Base-by-base conservation (phyloP, 371 early-diverging fungal species). In the Amoeboaphelidium protococcarum region DNA sequence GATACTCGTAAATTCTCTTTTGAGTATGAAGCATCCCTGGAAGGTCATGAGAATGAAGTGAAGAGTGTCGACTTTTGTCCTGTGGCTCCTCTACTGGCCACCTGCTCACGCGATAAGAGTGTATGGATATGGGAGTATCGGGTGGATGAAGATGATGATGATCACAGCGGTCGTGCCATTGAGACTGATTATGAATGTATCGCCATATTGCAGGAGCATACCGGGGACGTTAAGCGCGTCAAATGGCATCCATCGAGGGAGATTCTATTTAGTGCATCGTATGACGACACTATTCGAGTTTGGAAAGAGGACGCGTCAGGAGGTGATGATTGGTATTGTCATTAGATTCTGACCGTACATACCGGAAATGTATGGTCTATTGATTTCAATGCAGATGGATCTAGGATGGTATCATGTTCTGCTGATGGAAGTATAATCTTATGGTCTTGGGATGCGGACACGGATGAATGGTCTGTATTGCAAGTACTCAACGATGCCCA, bases 11-110 rank as follows among this genome's bases (percentile, higher is more conserved):
- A 31, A 31, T 31, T 57, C 61, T 80, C 76, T 13, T 83, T 73
- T 65, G 90, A 89, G 54, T 87, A 82, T 58, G 71, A 82, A 0
- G 88, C 89, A 1, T 86, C 88, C 4, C 59, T 95, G 46, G 96
- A 95, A 62, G 96, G 96, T 4, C 96, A 95, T 62, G 96, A 95
- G 64, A 91, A 89, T 62, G 96, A 95, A 62, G 85, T 82, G 37
- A 95, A 95, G 59, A 67, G 75, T 20, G 84, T 91, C 21, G 66
- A 82, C 2, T 95, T 87, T 85, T 76, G 80, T 6, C 57, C 71
- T 25, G 67, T 73, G 0, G 88, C 85, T 1, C 60, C 75, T 2
- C 61, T 90, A 16, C 55, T 95, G 41, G 87, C 95, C 2, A 91
- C 89, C 0, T 90, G 91, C 54, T 76, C 81, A 45, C 64, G 94